Evolutionary conservation across 2,329 filamentous ascomycete genomes (phyloP).

Genomic region (Passalora sequoiae): DNA sequence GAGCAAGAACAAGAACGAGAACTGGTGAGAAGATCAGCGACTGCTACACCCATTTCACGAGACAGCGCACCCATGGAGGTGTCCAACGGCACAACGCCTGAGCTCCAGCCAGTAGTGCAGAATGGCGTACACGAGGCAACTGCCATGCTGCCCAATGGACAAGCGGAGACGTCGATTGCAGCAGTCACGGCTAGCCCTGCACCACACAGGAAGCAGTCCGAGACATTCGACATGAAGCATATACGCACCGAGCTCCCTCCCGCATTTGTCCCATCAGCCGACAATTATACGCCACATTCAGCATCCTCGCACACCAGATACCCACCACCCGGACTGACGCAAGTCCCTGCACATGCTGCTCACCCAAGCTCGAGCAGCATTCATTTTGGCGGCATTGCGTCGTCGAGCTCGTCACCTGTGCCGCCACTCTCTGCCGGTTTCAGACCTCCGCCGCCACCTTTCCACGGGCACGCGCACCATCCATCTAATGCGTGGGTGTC

Average conservation of each 20-base stretch:
- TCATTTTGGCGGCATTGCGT: slow-evolving; percentile 36
- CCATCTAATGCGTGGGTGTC: slow-evolving; percentile 7
- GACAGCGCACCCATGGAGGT: slow-evolving; percentile 16
- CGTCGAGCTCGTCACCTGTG: slow-evolving; percentile 36
- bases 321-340: slow-evolving; percentile 9
- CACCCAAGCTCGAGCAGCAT: slow-evolving; percentile 30
- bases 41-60: slow-evolving; percentile 17
- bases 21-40: slow-evolving; percentile 1
- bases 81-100: slow-evolving; percentile 15
- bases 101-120: slow-evolving; percentile 1
- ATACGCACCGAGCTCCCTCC: slow-evolving; percentile 30
- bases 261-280: slow-evolving; percentile 28
- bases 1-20: not conserved
- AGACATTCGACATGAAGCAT: slow-evolving; percentile 26
- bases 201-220: slow-evolving; percentile 17
- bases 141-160: slow-evolving; percentile 13
- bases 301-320: slow-evolving; percentile 18
- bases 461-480: slow-evolving; percentile 25
- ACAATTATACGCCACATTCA: slow-evolving; percentile 24
- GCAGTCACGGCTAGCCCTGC: slow-evolving; percentile 10
- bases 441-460: slow-evolving; percentile 16
- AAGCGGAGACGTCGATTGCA: slow-evolving; percentile 7
- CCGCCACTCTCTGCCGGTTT: slow-evolving; percentile 26
- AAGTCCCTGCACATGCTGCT: slow-evolving; percentile 14
- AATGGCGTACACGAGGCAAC: slow-evolving; percentile 1